A percentile compares a stretch with the other conserved stretches of the same genome.
phyloP scores from a whole-genome alignment of 805 yeast species.

The Kregervanrija delftensis region DNA sequence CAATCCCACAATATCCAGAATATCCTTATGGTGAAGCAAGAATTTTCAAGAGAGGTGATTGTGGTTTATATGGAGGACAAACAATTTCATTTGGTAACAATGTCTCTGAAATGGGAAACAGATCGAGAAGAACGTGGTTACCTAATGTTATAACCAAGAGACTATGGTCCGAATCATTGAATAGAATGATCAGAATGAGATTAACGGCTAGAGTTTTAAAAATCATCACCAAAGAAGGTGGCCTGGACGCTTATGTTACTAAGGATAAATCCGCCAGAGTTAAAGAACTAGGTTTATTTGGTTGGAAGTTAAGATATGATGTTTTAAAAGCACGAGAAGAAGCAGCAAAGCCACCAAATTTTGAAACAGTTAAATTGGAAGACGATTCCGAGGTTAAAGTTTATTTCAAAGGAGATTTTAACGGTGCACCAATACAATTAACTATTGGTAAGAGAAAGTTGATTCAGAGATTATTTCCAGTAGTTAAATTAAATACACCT shows the following conservation, averaged over 20 bases:
- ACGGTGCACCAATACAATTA: conserved; percentile 40
- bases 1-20: conserved; percentile 44
- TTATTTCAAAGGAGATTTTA: conserved; percentile 38
- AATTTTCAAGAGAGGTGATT: conserved; percentile 75
- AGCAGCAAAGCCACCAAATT: conserved; percentile 33
- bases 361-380: conserved; percentile 23
- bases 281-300: conserved; percentile 86
- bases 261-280: conserved; percentile 86
- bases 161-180: conserved; percentile 79
- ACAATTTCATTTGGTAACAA: conserved; percentile 71
- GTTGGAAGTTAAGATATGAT: conserved; percentile 83
- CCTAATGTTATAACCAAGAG: conserved; percentile 75
- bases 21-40: conserved; percentile 76
- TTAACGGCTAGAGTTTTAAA: conserved; percentile 76
- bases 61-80: conserved; percentile 88
- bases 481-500: conserved; percentile 36
- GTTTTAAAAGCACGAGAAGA: conserved; percentile 44
- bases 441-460: conserved; percentile 62
- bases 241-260: conserved; percentile 79
- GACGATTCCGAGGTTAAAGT: conserved; percentile 33
- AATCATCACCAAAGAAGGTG: conserved; percentile 91
- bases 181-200: conserved; percentile 46
- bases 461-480: conserved; percentile 45
- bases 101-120: conserved; percentile 69
- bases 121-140: conserved; percentile 64